Evolutionary conservation across 352 stramenopile genomes (phyloP), one percentile per base, ranked within the genome.

Genomic region (Pelagophyceae sp.): DNA sequence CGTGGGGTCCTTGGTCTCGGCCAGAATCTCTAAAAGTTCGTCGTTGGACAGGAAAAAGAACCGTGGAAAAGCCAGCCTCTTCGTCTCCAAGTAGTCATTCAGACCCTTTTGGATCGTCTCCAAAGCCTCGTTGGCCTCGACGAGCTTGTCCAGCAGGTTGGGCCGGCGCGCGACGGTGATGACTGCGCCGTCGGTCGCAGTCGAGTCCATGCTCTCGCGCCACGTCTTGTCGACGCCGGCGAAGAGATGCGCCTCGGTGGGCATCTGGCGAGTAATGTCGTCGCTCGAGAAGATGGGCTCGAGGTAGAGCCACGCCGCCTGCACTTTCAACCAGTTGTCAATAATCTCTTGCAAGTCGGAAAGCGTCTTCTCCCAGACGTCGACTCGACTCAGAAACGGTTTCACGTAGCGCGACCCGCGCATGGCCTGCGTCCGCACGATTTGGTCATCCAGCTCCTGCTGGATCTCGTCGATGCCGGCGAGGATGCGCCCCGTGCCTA

Each of bases 1-100:
- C 38, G 95, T 77, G 0, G 93, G 93, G 76, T 98, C 93, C 80
- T 96, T 95, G 0, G 90, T 94, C 40, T 83, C 78, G 67, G 64
- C 45, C 58, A 96, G 85, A 50, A 96, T 96, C 72, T 95, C 91
- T 0, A 96, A 85, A 25, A 96, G 76, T 81, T 96, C 91, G 69
- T 96, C 91, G 80, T 96, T 95, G 0, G 89, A 95, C 32, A 96
- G 81, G 80, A 96, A 96, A 82, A 96, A 96, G 78, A 96, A 96
- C 0, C 91, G 85, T 0, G 91, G 91, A 78, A 96, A 96, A 51
- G 91, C 90, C 33, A 96, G 76, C 0, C 91, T 81, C 79, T 96
- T 96, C 0, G 89, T 94, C 77, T 95, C 90, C 75, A 96, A 79
- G 79, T 96, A 96, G 76, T 95, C 90, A 64, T 93, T 94, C 0